Evolutionary conservation across 257 asterid species (phyloP).

Genomic region (Leptodermis oblonga): DNA sequence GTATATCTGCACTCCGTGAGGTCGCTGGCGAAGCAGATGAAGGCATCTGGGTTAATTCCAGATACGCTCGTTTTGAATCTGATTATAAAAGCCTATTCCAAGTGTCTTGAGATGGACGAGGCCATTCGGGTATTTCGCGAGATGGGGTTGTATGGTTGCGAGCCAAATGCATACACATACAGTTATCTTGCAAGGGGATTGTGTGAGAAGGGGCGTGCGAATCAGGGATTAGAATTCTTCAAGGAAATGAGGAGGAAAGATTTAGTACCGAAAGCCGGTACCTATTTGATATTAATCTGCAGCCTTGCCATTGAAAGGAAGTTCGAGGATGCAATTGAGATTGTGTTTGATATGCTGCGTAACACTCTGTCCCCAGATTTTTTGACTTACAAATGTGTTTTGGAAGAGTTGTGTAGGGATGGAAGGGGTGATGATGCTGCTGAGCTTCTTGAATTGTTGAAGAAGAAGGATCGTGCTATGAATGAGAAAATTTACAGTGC

Average conservation of each 20-base stretch:
- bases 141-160: conserved; percentile 91
- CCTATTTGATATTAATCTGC: conserved; percentile 60
- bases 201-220: conserved; percentile 80
- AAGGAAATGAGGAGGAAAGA: conserved; percentile 67
- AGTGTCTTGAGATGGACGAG: conserved; percentile 71
- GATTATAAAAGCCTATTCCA: conserved; percentile 81
- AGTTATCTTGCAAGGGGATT: conserved; percentile 64
- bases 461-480: conserved; percentile 69
- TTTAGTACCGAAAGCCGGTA: conserved; percentile 51
- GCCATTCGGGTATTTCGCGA: conserved; percentile 74
- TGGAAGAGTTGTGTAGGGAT: conserved; percentile 85
- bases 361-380: conserved; percentile 69
- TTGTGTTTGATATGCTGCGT: conserved; percentile 56
- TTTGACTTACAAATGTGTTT: conserved; percentile 66
- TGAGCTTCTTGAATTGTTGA: conserved; percentile 61
- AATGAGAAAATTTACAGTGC: conserved; percentile 65
- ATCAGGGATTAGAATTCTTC: conserved; percentile 54
- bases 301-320: conserved; percentile 74
- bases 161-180: conserved; percentile 67
- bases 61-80: conserved; percentile 72
- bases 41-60: conserved; percentile 75
- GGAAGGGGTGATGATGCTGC: conserved; percentile 73
- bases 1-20: conserved; percentile 75
- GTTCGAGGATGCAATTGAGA: conserved; percentile 59
- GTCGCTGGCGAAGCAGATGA: conserved; percentile 77